A percentile compares a stretch with the other conserved stretches of the same genome.
These are phyloP conservation scores for Fusarium subtropicale DNA, from an alignment of 2,329 filamentous ascomycete genomes.

Conservation along the genomic window DNA sequence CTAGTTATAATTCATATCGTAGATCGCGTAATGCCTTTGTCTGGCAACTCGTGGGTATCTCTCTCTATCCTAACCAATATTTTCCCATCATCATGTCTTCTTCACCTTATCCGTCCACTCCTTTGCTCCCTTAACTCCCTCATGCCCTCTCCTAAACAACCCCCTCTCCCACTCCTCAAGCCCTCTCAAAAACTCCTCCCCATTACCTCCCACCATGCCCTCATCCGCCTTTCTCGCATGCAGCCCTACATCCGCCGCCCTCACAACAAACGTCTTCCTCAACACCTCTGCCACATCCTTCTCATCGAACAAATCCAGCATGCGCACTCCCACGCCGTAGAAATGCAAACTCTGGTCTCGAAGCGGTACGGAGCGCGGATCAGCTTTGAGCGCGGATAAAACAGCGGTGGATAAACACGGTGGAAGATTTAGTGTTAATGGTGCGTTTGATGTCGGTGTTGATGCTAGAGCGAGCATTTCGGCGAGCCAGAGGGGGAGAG, in stretches of 20 bases:
- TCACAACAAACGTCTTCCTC: conserved; percentile 80
- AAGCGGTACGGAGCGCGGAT: conserved; percentile 86
- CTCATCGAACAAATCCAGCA: conserved; percentile 92
- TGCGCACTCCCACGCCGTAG: conserved; percentile 84
- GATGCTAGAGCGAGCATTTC: conserved; percentile 87
- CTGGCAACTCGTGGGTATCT: conserved; percentile 43
- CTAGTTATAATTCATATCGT: conserved; percentile 7
- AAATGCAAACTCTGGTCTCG: conserved; percentile 87
- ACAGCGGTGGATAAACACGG: conserved; percentile 81
- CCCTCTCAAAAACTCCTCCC: conserved; percentile 86
- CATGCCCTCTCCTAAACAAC: conserved; percentile 79
- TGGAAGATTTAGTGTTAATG: conserved; percentile 86
- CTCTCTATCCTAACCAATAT: conserved; percentile 9
- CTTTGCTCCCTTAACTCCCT: conserved; percentile 76
- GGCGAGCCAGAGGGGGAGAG: conserved; percentile 92
- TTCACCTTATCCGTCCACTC: conserved; percentile 74
- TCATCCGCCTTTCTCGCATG: conserved; percentile 88
- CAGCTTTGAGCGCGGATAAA: conserved; percentile 89
- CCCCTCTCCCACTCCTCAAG: conserved; percentile 90
- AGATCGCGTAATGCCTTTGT: conserved; percentile 27
- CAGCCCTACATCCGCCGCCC: conserved; percentile 85
- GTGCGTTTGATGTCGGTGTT: conserved; percentile 62
- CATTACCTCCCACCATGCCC: conserved; percentile 61
- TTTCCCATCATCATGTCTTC: conserved; percentile 46
- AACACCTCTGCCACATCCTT: conserved; percentile 78